Conservation (phyloP, 331 rosid species). For the Erythrophleum ivorense region DNA sequence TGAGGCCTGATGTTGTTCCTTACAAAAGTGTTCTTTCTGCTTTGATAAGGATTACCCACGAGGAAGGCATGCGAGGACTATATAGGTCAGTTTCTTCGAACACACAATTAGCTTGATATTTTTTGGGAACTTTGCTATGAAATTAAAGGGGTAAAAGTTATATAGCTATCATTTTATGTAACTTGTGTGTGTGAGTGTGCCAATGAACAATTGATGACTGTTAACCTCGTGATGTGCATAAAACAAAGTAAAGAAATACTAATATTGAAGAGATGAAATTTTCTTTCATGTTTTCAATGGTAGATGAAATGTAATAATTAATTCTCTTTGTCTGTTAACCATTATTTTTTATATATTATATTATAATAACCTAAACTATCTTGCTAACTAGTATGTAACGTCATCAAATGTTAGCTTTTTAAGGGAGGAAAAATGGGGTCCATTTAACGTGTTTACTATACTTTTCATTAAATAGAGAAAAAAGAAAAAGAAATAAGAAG, state of each 20-base stretch:
- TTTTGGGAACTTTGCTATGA: constrained; percentile 16
- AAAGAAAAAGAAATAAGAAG: not conserved
- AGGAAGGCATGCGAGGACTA: constrained; percentile 92
- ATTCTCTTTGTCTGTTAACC: not conserved
- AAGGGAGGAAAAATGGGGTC: not conserved
- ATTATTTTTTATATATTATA: not conserved
- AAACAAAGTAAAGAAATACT: not conserved
- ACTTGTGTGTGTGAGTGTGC: not conserved
- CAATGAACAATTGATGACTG: constrained; percentile 1
- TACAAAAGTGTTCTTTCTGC: constrained; percentile 89
- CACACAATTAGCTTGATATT: constrained; percentile 3
- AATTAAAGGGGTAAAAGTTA: constrained; percentile 4
- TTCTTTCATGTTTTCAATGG: constrained; percentile 1
- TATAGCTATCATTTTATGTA: not conserved
- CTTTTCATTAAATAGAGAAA: not conserved
- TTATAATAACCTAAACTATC: not conserved
- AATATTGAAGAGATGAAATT: constrained; percentile 3
- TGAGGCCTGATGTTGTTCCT: constrained; percentile 89
- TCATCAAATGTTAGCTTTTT: not conserved
- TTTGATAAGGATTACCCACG: constrained; percentile 78
- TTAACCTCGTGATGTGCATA: not conserved
- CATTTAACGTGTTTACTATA: not conserved
- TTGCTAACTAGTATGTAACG: not conserved
- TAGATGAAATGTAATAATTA: not conserved
- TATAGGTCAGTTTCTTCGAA: constrained; percentile 69